Evolutionary conservation across 495 filamentous ascomycete genomes (phyloP).

Genomic region (Parathielavia hyrcaniae): DNA sequence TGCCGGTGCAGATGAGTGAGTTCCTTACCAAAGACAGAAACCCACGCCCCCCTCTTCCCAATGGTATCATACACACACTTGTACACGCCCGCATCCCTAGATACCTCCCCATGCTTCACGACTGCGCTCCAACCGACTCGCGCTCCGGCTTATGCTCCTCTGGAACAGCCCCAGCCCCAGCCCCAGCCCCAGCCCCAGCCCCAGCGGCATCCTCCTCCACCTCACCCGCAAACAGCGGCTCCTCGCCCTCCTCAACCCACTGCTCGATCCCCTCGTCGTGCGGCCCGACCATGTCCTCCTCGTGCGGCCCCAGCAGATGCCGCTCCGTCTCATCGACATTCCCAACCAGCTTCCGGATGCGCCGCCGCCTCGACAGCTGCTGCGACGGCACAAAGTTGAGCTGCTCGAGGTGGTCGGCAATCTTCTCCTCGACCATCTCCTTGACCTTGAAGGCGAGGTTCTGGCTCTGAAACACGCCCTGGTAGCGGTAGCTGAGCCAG

Average conservation of each 20-base stretch:
- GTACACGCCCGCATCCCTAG: no score
- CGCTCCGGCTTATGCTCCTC: background rate
- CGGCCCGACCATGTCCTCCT: constrained; percentile 5
- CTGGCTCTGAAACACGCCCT: constrained; percentile 74
- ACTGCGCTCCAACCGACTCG: background rate
- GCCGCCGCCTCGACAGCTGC: constrained; percentile 16
- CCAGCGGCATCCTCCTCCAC: background rate
- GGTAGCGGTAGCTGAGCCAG: constrained; percentile 71
- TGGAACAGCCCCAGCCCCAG: background rate
- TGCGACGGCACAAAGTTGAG: constrained; percentile 23
- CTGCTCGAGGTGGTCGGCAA: constrained; percentile 56
- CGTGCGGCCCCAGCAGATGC: constrained; percentile 18
- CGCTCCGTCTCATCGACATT: constrained; percentile 12
- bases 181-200: background rate
- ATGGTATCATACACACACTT: constrained; percentile 5
- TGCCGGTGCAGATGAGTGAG: background rate
- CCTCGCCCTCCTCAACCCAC: constrained; percentile 31
- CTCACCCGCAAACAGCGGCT: constrained; percentile 24
- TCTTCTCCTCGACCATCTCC: constrained; percentile 66
- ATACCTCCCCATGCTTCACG: background rate
- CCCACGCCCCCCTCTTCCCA: background rate
- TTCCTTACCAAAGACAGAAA: background rate
- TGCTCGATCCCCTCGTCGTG: constrained; percentile 27
- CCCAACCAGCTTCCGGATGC: constrained; percentile 23
- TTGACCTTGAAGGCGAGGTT: constrained; percentile 76